These are phyloP conservation scores for Stentor roeselii DNA, from an alignment of 73 alveolate genomes.

Conservation along the genomic window DNA sequence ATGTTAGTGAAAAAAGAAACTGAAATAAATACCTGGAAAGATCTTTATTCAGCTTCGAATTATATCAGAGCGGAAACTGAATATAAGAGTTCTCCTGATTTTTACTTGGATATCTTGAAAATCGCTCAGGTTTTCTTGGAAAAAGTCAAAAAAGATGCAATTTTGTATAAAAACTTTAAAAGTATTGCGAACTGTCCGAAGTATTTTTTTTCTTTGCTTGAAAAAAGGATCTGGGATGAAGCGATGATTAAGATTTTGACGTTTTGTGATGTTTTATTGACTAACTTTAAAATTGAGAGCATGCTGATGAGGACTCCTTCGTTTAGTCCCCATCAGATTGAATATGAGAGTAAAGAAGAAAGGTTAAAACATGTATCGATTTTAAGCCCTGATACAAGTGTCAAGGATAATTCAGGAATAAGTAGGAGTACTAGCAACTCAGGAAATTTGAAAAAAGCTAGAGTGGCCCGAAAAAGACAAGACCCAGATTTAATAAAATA, in stretches of 20 bases:
- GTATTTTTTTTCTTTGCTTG: background rate
- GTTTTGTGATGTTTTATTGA: background rate
- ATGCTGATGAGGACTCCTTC: background rate
- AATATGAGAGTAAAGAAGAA: too few relatives aligned
- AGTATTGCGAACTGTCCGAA: background rate
- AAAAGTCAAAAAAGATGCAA: background rate
- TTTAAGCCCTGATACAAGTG: too few relatives aligned
- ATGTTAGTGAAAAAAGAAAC: background rate
- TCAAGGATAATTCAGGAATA: too few relatives aligned
- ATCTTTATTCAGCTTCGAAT: background rate
- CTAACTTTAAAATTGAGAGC: background rate
- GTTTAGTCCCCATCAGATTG: too few relatives aligned
- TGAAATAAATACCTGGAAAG: background rate
- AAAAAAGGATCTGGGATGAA: background rate
- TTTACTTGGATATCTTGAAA: background rate
- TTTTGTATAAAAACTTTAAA: too few relatives aligned
- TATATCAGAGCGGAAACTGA: background rate
- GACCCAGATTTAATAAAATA: too few relatives aligned
- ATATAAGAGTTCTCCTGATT: background rate
- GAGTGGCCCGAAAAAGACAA: too few relatives aligned
- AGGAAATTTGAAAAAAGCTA: too few relatives aligned
- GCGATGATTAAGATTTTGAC: background rate
- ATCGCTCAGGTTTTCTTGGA: background rate
- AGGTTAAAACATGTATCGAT: too few relatives aligned
- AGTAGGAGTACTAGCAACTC: too few relatives aligned